Evolutionary conservation across 2,329 filamentous ascomycete genomes (phyloP), one percentile per base, ranked within the genome.

Genomic region (Exophiala spinifera): DNA sequence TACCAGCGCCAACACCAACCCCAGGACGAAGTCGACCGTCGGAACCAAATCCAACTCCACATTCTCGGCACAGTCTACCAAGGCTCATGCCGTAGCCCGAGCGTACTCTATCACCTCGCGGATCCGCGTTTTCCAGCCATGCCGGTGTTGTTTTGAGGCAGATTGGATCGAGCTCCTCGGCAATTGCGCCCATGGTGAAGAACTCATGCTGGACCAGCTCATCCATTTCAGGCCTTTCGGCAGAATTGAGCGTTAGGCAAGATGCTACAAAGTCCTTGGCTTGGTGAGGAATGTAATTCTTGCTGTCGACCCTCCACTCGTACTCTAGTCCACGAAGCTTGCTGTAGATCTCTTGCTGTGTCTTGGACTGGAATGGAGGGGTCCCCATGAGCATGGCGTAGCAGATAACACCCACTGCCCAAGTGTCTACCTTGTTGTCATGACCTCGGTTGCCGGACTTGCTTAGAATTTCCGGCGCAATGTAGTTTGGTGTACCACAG

Each of bases 401-500:
- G 85, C 95, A 91, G 69, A 99, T 99, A 63, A 99, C 94, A 17
- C 95, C 94, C 67, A 99, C 79, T 42, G 92, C 96, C 95, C 95
- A 99, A 52, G 99, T 89, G 69, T 99, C 94, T 3, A 99, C 94
- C 77, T 95, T 96, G 69, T 97, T 91, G 63, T 96, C 94, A 69
- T 99, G 94, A 0, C 94, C 94, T 65, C 92, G 90, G 20, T 46
- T 53, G 23, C 61, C 57, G 31, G 88, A 89, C 76, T 94, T 96
- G 67, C 96, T 89, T 48, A 99, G 74, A 58, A 99, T 96, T 68
- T 99, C 94, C 0, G 94, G 94, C 0, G 94, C 94, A 64, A 99
- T 96, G 70, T 99, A 99, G 71, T 99, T 99, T 1, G 94, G 94
- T 3, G 94, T 99, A 55, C 94, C 94, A 65, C 94, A 99, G 56